Evolutionary conservation across 192 early-diverging fungal genomes (phyloP).

Genomic region (Coemansia brasiliensis): DNA sequence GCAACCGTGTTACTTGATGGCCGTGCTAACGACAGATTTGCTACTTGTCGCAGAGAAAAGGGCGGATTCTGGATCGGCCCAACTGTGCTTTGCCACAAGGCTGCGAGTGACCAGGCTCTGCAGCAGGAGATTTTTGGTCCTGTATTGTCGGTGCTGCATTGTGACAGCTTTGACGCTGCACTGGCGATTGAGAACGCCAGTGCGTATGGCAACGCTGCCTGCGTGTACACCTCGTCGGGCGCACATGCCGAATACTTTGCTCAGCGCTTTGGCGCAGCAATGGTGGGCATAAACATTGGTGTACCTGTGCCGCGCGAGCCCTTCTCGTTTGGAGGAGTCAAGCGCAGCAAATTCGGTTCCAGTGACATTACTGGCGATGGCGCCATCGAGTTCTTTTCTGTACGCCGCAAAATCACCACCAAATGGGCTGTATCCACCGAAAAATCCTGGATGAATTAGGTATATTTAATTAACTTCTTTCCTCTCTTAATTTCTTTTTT

Average conservation of each 20-base stretch:
- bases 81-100: slow-evolving; percentile 64
- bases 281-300: slow-evolving; percentile 80
- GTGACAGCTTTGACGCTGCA: slow-evolving; percentile 61
- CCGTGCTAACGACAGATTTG: slow-evolving; percentile 40
- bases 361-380: slow-evolving; percentile 74
- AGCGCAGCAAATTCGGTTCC: slow-evolving; percentile 66
- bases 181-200: slow-evolving; percentile 74
- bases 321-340: slow-evolving; percentile 80
- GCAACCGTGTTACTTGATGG: slow-evolving; percentile 75
- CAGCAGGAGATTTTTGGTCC: slow-evolving; percentile 85
- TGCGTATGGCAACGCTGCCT: slow-evolving; percentile 69
- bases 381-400: slow-evolving; percentile 75
- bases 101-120: slow-evolving; percentile 61
- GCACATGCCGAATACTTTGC: slow-evolving; percentile 69
- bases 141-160: slow-evolving; percentile 65
- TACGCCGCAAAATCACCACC: slow-evolving; percentile 71
- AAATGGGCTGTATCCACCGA: slow-evolving; percentile 70
- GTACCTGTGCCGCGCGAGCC: slow-evolving; percentile 74
- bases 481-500: slow-evolving; percentile 2
- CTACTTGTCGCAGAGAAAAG: slow-evolving; percentile 26
- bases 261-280: slow-evolving; percentile 69
- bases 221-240: slow-evolving; percentile 67
- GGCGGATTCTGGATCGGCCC: slow-evolving; percentile 76
- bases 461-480: neutral
- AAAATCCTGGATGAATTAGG: slow-evolving; percentile 58